Base-by-base conservation (phyloP, 2,329 filamentous ascomycete species). In the Verticillium zaregamsianum region DNA sequence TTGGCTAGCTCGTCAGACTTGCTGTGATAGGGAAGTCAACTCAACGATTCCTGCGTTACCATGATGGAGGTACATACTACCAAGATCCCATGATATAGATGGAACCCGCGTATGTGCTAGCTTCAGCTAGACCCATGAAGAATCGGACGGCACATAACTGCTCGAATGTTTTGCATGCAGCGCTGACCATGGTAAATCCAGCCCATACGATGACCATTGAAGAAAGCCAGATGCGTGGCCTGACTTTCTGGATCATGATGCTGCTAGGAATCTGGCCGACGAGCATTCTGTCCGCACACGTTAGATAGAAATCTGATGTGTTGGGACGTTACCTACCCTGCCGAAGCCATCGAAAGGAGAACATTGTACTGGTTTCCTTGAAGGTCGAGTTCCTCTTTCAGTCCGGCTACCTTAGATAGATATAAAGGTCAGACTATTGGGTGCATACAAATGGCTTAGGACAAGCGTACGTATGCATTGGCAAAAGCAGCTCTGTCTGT, bases 1-100 rank as follows among this genome's bases (percentile, higher is more conserved):
- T 89, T 89, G 1, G 84, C 86, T 0, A 89, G 78, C 63, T 89
- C 86, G 12, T 77, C 75, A 8, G 78, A 78, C 2, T 79, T 87
- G 15, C 65, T 66, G 20, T 28, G 28, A 28, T 5, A 28, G 28
- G 5, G 28, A 28, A 28, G 28, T 28, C 28, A 28, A 28, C 28
- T 28, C 5, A 6, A 28, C 28, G 5, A 6, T 28, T 28, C 28
- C 28, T 8, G 6, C 37, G 28, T 25, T 14, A 40, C 14, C 6
- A 25, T 8, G n/a, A 79, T 77, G 0, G 31, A n/a, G 37, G 31
- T 12, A 63, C 61, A 56, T 80, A 87, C 66, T 88, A 89, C 86
- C 86, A 88, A 0, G 82, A 75, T 17, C 78, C 77, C 3, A 80
- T 71, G 58, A 79, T 72, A 60, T 78, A 79, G 63, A 79, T 77